Percentiles rank a stretch among this genome's conserved stretches.
phyloP scores from a whole-genome alignment of 352 stramenopile genomes.

The Globisporangium paroecandrum region DNA sequence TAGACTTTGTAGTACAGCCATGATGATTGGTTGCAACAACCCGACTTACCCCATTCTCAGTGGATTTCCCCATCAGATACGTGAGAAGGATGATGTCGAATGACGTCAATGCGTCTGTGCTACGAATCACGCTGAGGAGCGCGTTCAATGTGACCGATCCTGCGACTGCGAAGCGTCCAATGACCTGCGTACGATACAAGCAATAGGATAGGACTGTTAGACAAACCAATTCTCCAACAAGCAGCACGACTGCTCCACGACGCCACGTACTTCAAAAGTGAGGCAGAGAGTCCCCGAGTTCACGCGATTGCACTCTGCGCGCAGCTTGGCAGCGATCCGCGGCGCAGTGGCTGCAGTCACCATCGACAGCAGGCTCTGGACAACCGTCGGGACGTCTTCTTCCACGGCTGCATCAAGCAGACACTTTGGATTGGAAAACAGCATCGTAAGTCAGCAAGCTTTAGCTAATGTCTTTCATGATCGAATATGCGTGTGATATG shows the following conservation, averaged over 20 bases:
- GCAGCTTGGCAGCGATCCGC: conserved; percentile 51
- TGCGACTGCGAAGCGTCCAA: conserved; percentile 53
- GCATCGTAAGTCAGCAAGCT: neutral
- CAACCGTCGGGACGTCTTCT: conserved; percentile 72
- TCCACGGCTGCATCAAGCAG: conserved; percentile 72
- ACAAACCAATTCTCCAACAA: neutral
- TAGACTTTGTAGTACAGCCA: neutral
- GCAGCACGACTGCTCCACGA: neutral
- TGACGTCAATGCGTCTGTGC: conserved; percentile 35
- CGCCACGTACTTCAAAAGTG: conserved; percentile 38
- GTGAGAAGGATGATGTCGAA: conserved; percentile 70
- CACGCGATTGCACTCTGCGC: conserved; percentile 59
- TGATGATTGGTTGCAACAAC: too few species aligned
- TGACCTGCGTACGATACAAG: conserved; percentile 23
- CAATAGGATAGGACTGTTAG: neutral
- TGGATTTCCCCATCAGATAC: conserved; percentile 53
- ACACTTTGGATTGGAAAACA: conserved; percentile 23
- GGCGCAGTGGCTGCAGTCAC: conserved; percentile 43
- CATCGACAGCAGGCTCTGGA: conserved; percentile 77
- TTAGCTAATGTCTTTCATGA: neutral
- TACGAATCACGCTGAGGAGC: conserved; percentile 43
- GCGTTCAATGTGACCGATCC: conserved; percentile 47
- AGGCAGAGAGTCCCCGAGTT: conserved; percentile 45
- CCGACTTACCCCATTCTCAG: conserved; percentile 55
- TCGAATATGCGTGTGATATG: neutral